A percentile compares a stretch with the other conserved stretches of the same genome.
These are phyloP conservation scores for Fagopyrum tataricum DNA, from an alignment of 148 eudicot species.

Conservation along the genomic window DNA sequence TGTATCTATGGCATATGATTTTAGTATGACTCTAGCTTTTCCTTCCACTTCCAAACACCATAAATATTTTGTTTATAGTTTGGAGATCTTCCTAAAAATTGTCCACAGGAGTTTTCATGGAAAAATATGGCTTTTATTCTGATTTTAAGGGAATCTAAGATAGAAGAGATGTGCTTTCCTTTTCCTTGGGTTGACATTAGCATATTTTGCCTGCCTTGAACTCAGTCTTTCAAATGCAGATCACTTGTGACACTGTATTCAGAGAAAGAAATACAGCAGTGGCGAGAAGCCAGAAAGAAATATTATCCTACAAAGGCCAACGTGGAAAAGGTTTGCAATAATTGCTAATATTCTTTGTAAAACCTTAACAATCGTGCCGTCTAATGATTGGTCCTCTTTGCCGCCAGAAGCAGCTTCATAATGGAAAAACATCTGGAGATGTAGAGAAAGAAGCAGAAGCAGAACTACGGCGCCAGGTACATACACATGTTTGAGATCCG, in stretches of 20 bases:
- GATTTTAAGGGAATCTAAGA: not conserved
- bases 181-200: not conserved
- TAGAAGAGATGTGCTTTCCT: not conserved
- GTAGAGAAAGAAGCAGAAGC: slow-evolving; percentile 43
- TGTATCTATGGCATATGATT: not conserved
- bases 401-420: slow-evolving; percentile 47
- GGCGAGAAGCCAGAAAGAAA: slow-evolving; percentile 88
- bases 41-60: not conserved
- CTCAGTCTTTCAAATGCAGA: slow-evolving; percentile 31
- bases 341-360: not conserved
- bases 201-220: not conserved
- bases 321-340: slow-evolving; percentile 46
- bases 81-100: not conserved
- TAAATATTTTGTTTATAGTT: not conserved
- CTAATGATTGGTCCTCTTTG: slow-evolving; percentile 14
- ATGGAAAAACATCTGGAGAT: slow-evolving; percentile 30
- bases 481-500: not conserved
- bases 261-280: slow-evolving; percentile 66
- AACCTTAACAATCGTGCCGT: not conserved
- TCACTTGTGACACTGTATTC: slow-evolving; percentile 50
- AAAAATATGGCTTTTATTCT: not conserved
- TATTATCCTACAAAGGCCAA: slow-evolving; percentile 60
- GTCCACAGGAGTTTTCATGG: not conserved
- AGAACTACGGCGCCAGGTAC: slow-evolving; percentile 72
- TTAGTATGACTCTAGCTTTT: not conserved